These are phyloP conservation scores for Alternaria panax DNA, from an alignment of 2,329 filamentous ascomycete genomes.

Conservation along the genomic window DNA sequence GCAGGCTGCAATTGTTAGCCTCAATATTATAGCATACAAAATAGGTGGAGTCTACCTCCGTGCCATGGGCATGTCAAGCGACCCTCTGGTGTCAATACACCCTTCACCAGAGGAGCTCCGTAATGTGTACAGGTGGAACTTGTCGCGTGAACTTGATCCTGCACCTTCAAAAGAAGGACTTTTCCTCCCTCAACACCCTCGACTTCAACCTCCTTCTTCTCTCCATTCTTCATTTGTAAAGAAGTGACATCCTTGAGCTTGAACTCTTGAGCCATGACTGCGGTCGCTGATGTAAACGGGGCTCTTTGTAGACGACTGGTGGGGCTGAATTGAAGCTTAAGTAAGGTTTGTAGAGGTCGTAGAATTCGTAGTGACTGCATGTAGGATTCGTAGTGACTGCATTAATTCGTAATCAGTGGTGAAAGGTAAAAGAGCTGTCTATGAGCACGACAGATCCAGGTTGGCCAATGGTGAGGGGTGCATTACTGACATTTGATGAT, in stretches of 20 bases:
- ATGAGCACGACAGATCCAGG: conserved; percentile 14
- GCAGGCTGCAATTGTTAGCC: conserved; percentile 68
- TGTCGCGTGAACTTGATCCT: conserved; percentile 77
- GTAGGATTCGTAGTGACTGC: conserved; percentile 36
- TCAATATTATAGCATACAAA: no score
- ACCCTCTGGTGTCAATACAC: conserved; percentile 81
- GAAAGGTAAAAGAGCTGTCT: conserved; percentile 3
- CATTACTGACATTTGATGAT: conserved; percentile 21
- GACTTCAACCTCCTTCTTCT: conserved; percentile 89
- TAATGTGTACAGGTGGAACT: conserved; percentile 90
- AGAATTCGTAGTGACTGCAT: conserved; percentile 40
- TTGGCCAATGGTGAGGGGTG: conserved; percentile 15
- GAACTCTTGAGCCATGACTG: conserved; percentile 57
- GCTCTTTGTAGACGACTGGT: conserved; percentile 26
- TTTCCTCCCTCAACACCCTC: conserved; percentile 88
- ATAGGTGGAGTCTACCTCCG: conserved; percentile 66
- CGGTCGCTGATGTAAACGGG: conserved; percentile 35
- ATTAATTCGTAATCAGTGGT: conserved; percentile 25
- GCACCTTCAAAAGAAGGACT: conserved; percentile 82
- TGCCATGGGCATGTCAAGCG: conserved; percentile 95
- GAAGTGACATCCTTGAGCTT: conserved; percentile 78
- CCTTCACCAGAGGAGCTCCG: conserved; percentile 86
- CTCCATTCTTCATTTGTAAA: conserved; percentile 76
- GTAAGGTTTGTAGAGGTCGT: conserved; percentile 31
- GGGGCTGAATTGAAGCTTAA: conserved; percentile 25